Conservation (phyloP, 495 filamentous ascomycete species). For the Umbilicaria muhlenbergii region DNA sequence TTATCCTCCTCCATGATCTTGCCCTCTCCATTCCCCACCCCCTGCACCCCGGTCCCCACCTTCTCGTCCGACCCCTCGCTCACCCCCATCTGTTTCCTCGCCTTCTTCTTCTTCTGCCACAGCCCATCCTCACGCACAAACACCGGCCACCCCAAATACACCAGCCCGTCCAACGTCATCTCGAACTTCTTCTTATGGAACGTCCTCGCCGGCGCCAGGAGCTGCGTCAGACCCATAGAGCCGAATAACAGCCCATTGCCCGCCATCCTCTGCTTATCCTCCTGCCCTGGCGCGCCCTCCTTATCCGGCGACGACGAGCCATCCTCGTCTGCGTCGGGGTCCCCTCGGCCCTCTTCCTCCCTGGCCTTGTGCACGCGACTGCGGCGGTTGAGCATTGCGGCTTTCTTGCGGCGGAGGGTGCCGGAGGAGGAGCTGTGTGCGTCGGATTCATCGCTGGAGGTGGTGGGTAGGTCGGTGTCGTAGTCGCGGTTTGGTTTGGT, state of each 20-base stretch:
- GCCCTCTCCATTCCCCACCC: not conserved
- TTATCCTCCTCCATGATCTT: constrained; percentile 1
- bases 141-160: constrained; percentile 76
- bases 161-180: constrained; percentile 66
- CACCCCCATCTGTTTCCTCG: constrained; percentile 20
- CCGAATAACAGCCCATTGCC: constrained; percentile 7
- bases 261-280: constrained; percentile 4
- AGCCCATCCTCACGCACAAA: constrained; percentile 72
- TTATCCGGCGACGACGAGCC: constrained; percentile 8
- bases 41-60: not conserved
- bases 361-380: too few relatives aligned
- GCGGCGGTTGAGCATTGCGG: too few relatives aligned
- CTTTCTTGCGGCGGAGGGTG: not conserved
- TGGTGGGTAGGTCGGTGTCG: constrained; percentile 29
- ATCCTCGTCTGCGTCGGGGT: constrained; percentile 28
- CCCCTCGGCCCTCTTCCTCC: constrained; percentile 20
- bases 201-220: constrained; percentile 64
- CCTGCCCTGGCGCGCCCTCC: too few relatives aligned
- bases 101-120: constrained; percentile 69
- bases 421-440: too few relatives aligned
- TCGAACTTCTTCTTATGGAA: constrained; percentile 83
- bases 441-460: constrained; percentile 38
- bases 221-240: constrained; percentile 53
- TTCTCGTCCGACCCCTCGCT: constrained; percentile 5
- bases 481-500: constrained; percentile 1